Percentiles rank a stretch among this genome's conserved stretches.
phyloP scores from a whole-genome alignment of 768 basidiomycete species.

The Suillus americanus region DNA sequence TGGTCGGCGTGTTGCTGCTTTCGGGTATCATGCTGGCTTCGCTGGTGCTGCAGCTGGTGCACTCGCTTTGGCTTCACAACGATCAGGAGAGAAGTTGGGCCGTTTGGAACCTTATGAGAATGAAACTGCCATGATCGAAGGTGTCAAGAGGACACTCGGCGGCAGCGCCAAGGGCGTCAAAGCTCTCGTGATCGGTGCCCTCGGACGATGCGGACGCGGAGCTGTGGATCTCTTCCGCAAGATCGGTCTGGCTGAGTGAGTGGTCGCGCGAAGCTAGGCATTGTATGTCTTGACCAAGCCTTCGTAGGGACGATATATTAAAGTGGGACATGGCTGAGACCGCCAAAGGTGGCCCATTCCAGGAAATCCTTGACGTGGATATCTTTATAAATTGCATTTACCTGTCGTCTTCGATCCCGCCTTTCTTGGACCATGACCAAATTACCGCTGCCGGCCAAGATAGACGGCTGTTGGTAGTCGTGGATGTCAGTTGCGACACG shows the following conservation, averaged over 20 bases:
- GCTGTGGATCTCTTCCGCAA: conserved; percentile 95
- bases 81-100: conserved; percentile 60
- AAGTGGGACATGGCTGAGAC: conserved; percentile 99
- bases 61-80: conserved; percentile 72
- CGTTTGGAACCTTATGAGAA: conserved; percentile 78
- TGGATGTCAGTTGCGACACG: conserved; percentile 98
- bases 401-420: conserved; percentile 78
- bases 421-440: conserved; percentile 74
- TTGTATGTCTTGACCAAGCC: conserved; percentile 1
- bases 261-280: conserved; percentile 14
- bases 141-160: conserved; percentile 65
- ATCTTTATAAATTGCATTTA: conserved; percentile 99
- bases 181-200: conserved; percentile 93
- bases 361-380: conserved; percentile 94
- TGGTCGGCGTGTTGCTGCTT: conserved; percentile 93
- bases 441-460: conserved; percentile 68
- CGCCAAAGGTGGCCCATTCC: conserved; percentile 93
- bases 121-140: conserved; percentile 78
- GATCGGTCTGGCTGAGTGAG: conserved; percentile 92
- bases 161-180: conserved; percentile 72
- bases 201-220: conserved; percentile 92
- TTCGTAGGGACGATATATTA: conserved; percentile 78
- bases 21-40: conserved; percentile 97
- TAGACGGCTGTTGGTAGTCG: conserved; percentile 77
- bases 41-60: conserved; percentile 95